Base-by-base conservation (phyloP, 2,329 filamentous ascomycete species). In the Lasiodiplodia citricola region DNA sequence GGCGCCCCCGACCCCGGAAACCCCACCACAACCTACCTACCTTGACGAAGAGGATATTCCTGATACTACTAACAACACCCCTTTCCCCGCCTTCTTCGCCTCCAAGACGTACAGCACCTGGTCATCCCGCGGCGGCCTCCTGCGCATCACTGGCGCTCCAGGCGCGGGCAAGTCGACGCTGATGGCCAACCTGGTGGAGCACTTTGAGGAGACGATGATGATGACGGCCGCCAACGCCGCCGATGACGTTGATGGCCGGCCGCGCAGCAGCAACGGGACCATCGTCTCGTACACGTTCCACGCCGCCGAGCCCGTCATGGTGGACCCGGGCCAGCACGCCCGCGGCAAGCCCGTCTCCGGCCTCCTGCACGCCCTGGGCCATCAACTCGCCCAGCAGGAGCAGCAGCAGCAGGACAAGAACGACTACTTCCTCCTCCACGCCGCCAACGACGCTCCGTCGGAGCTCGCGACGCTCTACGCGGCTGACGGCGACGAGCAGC, bases 251-350 rank as follows among this genome's bases (percentile, higher is more conserved):
- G 41, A 18, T 6, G 44, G n/a, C n/a, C 44, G 44, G 4, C 44
- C 44, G 8, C n/a, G 13, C 13, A 47, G 44, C 44, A 47, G 44
- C 18, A 47, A 47, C 18, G 51, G 44, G 3, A 47, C 44, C 44
- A 44, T 60, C 8, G 57, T 41, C 21, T 47, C 57, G 37, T 60
- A 60, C 23, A 47, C 57, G 14, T 60, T 60, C 57, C 57, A 60
- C 23, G 57, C 37, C 13, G 38, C 35, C 4, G 38, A 25, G 21
- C 23, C 57, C 3, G 57, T 47, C 35, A 35, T 23, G 31, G 14
- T 38, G 31, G 31, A 57, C 31, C 31, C 52, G 8, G 16, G 23
- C 52, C 25, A 57, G 31, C 23, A 38, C 31, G 14, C 31, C 18
- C 23, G 35, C n/a, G n/a, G 35, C 1, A 60, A 60, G 23, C 35